Conservation (phyloP, 1,284 basidiomycete species). For the Ceratobasidium sp. region DNA sequence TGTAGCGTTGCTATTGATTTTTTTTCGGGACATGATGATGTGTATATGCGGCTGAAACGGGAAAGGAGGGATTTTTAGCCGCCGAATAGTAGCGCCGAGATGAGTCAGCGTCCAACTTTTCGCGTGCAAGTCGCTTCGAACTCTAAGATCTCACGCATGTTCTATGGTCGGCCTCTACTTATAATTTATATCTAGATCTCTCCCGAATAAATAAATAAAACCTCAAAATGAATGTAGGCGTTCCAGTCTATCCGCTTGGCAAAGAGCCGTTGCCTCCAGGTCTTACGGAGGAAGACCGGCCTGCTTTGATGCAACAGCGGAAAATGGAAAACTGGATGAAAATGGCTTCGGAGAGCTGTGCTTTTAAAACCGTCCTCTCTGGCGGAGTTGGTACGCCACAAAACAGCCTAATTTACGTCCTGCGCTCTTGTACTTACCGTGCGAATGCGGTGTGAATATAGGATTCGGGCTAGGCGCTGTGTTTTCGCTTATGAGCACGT, state of each 20-base stretch:
- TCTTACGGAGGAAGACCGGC: slow-evolving; percentile 83
- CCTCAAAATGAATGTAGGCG: slow-evolving; percentile 29
- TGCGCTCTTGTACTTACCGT: background rate
- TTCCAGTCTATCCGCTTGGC: slow-evolving; percentile 68
- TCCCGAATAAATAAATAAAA: background rate
- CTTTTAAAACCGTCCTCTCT: slow-evolving; percentile 82
- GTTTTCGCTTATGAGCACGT: slow-evolving; percentile 95
- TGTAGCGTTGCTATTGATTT: too few species aligned
- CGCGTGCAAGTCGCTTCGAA: too few species aligned
- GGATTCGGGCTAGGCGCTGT: slow-evolving; percentile 95
- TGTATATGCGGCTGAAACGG: too few species aligned
- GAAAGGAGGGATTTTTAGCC: slow-evolving; percentile 51
- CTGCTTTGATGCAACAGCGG: slow-evolving; percentile 74
- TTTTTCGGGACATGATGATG: too few species aligned
- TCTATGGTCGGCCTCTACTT: background rate
- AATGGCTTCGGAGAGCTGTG: slow-evolving; percentile 86
- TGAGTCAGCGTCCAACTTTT: slow-evolving; percentile 38
- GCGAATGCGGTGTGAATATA: slow-evolving; percentile 54
- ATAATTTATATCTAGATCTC: background rate
- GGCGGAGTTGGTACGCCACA: slow-evolving; percentile 78
- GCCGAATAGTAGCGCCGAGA: slow-evolving; percentile 2
- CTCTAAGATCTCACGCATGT: background rate
- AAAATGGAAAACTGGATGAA: slow-evolving; percentile 81
- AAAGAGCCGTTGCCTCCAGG: slow-evolving; percentile 87
- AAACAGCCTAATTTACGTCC: slow-evolving; percentile 52